Evolutionary conservation across 495 filamentous ascomycete genomes (phyloP), one percentile per base, ranked within the genome.

Genomic region (Venustampulla echinocandica): DNA sequence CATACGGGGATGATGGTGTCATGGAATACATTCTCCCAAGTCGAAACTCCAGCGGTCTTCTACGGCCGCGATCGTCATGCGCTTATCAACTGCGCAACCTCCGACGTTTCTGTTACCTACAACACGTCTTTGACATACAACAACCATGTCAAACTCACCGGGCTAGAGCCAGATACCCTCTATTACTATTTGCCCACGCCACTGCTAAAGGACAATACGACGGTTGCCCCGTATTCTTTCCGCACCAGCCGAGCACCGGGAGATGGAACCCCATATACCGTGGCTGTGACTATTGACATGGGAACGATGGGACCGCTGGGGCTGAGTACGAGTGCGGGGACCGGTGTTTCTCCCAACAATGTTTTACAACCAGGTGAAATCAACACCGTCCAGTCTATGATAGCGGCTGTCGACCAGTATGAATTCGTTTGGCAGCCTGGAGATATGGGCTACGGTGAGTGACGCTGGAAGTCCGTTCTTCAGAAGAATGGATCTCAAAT

Each of bases 361-460:
- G 24, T 50, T 28, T 50, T 68, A 9, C 27, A 38, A 39, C 55
- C 57, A 3, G 56, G 56, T 23, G 65, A 66, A 45, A 39, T 33
- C 18, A 68, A 53, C 44, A 68, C 64, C 33, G 64, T 66, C 34
- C 53, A 65, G 28, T 61, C 63, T 20, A 37, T 66, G 19, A 34
- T 49, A 14, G 21, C 44, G 21, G 44, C 27, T 22, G 47, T 55
- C 30, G 36, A 46, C 30, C 24, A 27, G n/a, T 65, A 55, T 40
- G 64, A 66, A 34, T 65, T 66, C 44, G 19, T 67, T 21, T 49
- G 50, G 49, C 61, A 66, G 24, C 43, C 47, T 9, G 54, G 54
- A 17, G 70, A 76, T 48, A 68, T 77, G 41, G 71, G 61, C 7
- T 77, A 77, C 54, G n/a, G n/a, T n/a, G n/a, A n/a, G n/a, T n/a